A percentile compares a stretch with the other conserved stretches of the same genome.
Evolutionary conservation across 441 rosid genomes (phyloP).

Genomic region (Breynia disticha): DNA sequence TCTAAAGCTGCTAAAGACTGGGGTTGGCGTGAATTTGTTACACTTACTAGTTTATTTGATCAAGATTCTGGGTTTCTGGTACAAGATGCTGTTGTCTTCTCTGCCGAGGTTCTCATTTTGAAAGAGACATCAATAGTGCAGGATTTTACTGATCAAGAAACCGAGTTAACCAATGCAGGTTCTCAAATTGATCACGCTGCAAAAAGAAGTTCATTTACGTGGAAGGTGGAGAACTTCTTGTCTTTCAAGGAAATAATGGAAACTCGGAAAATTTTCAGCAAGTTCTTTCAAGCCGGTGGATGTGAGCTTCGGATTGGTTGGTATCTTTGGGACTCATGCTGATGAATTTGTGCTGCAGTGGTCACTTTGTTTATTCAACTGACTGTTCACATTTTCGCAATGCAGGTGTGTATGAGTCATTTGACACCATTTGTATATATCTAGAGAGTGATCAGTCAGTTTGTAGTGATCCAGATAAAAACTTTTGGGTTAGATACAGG

Average conservation of each 20-base stretch:
- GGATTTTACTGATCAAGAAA: slow-evolving; percentile 55
- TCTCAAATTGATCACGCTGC: slow-evolving; percentile 42
- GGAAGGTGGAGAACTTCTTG: slow-evolving; percentile 97
- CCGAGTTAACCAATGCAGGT: slow-evolving; percentile 35
- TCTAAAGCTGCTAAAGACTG: slow-evolving; percentile 99
- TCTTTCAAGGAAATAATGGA: slow-evolving; percentile 97
- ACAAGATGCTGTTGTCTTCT: slow-evolving; percentile 86
- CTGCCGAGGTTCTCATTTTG: slow-evolving; percentile 97
- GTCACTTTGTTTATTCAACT: slow-evolving; percentile 24
- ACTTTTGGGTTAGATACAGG: slow-evolving; percentile 98
- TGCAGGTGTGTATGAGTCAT: slow-evolving; percentile 98
- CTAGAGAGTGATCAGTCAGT: slow-evolving; percentile 96
- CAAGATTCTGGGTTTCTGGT: slow-evolving; percentile 99
- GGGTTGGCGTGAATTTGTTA: slow-evolving; percentile 99
- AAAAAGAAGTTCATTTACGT: slow-evolving; percentile 84
- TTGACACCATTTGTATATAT: slow-evolving; percentile 97
- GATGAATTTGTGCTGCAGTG: slow-evolving; percentile 15
- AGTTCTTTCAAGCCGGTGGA: slow-evolving; percentile 96
- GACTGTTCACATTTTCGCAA: slow-evolving; percentile 22
- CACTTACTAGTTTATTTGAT: slow-evolving; percentile 94
- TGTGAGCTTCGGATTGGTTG: slow-evolving; percentile 98
- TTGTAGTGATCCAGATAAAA: slow-evolving; percentile 85
- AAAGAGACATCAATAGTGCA: slow-evolving; percentile 85
- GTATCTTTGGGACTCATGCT: slow-evolving; percentile 21
- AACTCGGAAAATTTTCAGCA: slow-evolving; percentile 94